phyloP scores from a whole-genome alignment of 768 basidiomycete species.

The Boletus reticuloceps region DNA sequence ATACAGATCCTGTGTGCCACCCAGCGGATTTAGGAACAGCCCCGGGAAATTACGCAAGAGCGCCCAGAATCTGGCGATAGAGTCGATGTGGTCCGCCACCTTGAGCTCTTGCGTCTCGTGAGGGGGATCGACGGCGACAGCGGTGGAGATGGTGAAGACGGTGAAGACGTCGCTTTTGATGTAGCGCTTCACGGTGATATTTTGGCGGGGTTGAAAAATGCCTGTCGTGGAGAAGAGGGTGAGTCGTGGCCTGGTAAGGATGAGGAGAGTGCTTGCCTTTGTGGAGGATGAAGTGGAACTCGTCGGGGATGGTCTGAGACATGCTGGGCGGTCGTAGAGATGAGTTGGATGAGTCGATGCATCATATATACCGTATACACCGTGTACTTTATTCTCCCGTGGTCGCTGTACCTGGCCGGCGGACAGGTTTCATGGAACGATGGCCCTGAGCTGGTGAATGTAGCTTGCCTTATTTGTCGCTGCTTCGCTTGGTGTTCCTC shows the following conservation, averaged over 20 bases:
- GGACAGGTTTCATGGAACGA: no score
- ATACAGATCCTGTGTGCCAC: slow-evolving; percentile 58
- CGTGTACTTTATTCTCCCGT: no score
- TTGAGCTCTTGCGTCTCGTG: slow-evolving; percentile 49
- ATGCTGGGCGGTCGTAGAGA: no score
- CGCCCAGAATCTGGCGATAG: slow-evolving; percentile 40
- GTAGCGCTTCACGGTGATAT: slow-evolving; percentile 39
- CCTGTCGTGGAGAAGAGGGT: slow-evolving; percentile 21
- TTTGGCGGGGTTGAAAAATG: no score
- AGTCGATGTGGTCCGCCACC: slow-evolving; percentile 1
- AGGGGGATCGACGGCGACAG: slow-evolving; percentile 16
- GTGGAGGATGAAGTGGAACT: slow-evolving; percentile 38
- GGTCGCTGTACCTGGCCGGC: no score
- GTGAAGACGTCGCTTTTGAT: slow-evolving; percentile 37
- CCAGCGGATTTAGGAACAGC: slow-evolving; percentile 4
- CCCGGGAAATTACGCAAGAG: slow-evolving; percentile 52
- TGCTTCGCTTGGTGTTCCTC: no score
- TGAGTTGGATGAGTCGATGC: no score
- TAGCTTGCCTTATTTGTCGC: no score
- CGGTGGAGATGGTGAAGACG: slow-evolving; percentile 46
- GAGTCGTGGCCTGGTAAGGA: background rate
- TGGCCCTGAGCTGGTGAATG: no score
- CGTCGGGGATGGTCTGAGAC: slow-evolving; percentile 9
- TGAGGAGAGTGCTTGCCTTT: slow-evolving; percentile 40
- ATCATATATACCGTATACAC: no score